phyloP scores from a whole-genome alignment of 2,329 filamentous ascomycete species.

The Aspergillus persii region DNA sequence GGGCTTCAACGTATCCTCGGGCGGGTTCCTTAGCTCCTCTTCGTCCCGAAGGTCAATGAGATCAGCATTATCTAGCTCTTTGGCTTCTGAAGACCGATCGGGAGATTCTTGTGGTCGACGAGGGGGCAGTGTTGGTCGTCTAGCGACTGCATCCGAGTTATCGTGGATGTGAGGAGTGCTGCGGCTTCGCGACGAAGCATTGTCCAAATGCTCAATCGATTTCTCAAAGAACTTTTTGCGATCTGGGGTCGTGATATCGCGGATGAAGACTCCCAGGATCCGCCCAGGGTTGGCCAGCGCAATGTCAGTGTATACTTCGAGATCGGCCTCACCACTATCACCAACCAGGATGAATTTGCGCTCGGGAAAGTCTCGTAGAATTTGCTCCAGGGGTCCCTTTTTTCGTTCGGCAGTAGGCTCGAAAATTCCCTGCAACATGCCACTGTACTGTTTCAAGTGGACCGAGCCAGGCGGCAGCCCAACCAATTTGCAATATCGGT shows the following conservation, averaged over 20 bases:
- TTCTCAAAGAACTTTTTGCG: constrained; percentile 75
- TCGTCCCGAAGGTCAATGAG: constrained; percentile 43
- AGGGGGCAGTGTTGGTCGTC: constrained; percentile 41
- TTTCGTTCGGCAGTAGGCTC: constrained; percentile 96
- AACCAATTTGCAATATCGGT: constrained; percentile 77
- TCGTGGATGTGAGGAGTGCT: constrained; percentile 28
- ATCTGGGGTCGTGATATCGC: constrained; percentile 85
- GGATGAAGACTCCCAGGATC: constrained; percentile 85
- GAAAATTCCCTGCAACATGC: constrained; percentile 97
- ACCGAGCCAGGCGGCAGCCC: constrained; percentile 84
- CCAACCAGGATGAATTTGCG: constrained; percentile 88
- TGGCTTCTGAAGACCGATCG: constrained; percentile 17
- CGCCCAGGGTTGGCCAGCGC: constrained; percentile 78
- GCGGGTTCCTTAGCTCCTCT: constrained; percentile 14
- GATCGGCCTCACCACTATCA: constrained; percentile 92
- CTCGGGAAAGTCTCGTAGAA: constrained; percentile 85
- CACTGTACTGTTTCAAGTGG: constrained; percentile 92
- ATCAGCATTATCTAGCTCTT: constrained; percentile 30
- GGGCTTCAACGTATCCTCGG: constrained; percentile 16
- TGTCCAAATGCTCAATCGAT: constrained; percentile 42
- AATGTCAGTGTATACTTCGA: constrained; percentile 97
- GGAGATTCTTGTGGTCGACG: constrained; percentile 28
- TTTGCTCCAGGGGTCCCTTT: constrained; percentile 78
- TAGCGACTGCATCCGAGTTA: constrained; percentile 25
- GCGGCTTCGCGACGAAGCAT: constrained; percentile 19